Evolutionary conservation across 192 early-diverging fungal species (phyloP), one percentile per base, ranked within the genome.

Genomic region (Diversispora epigaea): DNA sequence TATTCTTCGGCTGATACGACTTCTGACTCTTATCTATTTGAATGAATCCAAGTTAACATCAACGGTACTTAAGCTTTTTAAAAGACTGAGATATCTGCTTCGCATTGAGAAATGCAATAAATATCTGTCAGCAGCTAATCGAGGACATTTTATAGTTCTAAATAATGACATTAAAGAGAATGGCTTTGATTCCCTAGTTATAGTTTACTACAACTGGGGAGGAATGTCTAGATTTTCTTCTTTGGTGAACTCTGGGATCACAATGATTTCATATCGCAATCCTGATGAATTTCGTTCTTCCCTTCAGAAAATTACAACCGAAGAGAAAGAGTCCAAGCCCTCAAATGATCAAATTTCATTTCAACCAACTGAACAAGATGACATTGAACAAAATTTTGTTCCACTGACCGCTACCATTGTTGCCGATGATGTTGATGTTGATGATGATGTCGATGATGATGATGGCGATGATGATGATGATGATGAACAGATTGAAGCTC

Each of bases 201-300:
- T 71, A 25, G 40, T 71, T 17, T 43, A 67, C 17, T 57, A 71
- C 40, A 43, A 71, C 0, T 56, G 32, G 9, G 14, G 52, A 7
- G 52, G 69, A 14, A 17, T 43, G 8, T 43, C 69, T 41, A 52
- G 17, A 71, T 71, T 71, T 71, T 9, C 0, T 19, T 14, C n/a
- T 3, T 57, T 71, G 22, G 54, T 41, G 12, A 21, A 40, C 7
- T n/a, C 4, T 57, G 69, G 54, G 32, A n/a, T 57, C 19, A 40
- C 41, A 11, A 71, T n/a, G 69, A 21, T 71, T 71, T 56, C 6
- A 56, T 71, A 56, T 40, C 32, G 14, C 17, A 40, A 49, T 71
- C 4, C 11, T 44, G 49, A 52, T 0, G 39, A 11, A 57, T 71
- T 71, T n/a, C 54, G n/a, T 71, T 56, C 8, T 71, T 9, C 69